These are phyloP conservation scores for Nigrospora oryzae DNA, from an alignment of 2,329 filamentous ascomycete species.

Conservation along the genomic window DNA sequence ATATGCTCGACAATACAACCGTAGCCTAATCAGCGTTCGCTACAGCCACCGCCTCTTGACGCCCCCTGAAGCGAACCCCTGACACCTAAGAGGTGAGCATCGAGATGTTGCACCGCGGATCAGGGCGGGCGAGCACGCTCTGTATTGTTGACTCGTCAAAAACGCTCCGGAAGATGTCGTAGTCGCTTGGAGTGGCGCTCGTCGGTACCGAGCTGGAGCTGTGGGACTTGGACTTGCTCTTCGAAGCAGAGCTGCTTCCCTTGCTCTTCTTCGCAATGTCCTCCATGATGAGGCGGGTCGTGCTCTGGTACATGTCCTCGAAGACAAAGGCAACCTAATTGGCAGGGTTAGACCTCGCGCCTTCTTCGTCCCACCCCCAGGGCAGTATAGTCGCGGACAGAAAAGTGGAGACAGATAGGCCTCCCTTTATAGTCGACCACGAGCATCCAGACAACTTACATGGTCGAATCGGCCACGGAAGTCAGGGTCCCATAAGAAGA, in stretches of 20 bases:
- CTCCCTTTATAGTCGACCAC: too few relatives aligned
- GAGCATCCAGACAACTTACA: slow-evolving; percentile 11
- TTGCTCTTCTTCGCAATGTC: slow-evolving; percentile 45
- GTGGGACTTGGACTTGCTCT: slow-evolving; percentile 20
- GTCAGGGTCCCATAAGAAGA: slow-evolving; percentile 54
- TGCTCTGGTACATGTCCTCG: slow-evolving; percentile 47
- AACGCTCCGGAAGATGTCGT: slow-evolving; percentile 39
- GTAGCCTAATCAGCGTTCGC: too few relatives aligned
- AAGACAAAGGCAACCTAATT: slow-evolving; percentile 49
- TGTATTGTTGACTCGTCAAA: slow-evolving; percentile 43
- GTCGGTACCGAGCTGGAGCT: slow-evolving; percentile 15
- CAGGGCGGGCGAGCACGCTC: slow-evolving; percentile 38
- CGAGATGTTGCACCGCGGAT: slow-evolving; percentile 45
- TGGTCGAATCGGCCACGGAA: slow-evolving; percentile 53
- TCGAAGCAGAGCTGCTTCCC: slow-evolving; percentile 15
- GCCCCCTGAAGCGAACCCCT: not conserved
- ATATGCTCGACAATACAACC: too few relatives aligned
- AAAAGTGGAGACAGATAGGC: too few relatives aligned
- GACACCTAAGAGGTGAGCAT: slow-evolving; percentile 34
- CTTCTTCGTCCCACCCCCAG: too few relatives aligned
- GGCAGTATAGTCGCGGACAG: too few relatives aligned
- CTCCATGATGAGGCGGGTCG: slow-evolving; percentile 41
- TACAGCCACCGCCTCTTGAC: too few relatives aligned
- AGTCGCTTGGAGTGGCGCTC: slow-evolving; percentile 9
- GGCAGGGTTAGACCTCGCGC: too few relatives aligned